phyloP scores from a whole-genome alignment of 2,329 filamentous ascomycete species.

The Metarhizium rileyi region DNA sequence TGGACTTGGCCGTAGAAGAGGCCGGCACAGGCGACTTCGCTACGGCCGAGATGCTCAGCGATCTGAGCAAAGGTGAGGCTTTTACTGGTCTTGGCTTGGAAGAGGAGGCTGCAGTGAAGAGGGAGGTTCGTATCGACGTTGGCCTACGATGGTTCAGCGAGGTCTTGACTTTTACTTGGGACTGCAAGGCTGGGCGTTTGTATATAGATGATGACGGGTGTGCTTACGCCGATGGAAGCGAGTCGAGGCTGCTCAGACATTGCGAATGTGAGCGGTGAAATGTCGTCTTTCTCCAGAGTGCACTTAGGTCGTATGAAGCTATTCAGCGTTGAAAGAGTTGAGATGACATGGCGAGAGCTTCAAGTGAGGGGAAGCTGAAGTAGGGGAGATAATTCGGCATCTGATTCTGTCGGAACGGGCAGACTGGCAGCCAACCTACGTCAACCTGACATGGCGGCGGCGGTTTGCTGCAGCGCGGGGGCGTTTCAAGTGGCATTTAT shows the following conservation, averaged over 20 bases:
- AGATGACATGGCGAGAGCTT: background rate
- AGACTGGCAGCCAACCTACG: too few species aligned
- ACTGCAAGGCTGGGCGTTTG: background rate
- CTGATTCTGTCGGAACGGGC: too few species aligned
- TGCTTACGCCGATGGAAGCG: constrained; percentile 5
- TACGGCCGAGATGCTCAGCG: constrained; percentile 60
- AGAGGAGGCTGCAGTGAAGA: constrained; percentile 56
- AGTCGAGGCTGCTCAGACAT: constrained; percentile 2
- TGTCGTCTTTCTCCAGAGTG: too few species aligned
- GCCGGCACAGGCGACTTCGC: constrained; percentile 77
- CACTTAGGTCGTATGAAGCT: too few species aligned
- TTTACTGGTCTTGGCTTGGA: constrained; percentile 63
- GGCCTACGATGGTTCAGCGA: constrained; percentile 32
- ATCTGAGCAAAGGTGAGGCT: constrained; percentile 73
- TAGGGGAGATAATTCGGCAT: background rate
- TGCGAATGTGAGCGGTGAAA: background rate
- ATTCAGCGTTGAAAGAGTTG: background rate
- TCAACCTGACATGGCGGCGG: too few species aligned
- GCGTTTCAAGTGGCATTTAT: too few species aligned
- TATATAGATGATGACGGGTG: background rate
- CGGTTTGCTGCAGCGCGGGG: too few species aligned
- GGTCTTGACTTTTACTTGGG: too few species aligned
- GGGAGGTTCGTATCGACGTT: constrained; percentile 62
- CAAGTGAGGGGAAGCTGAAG: background rate
- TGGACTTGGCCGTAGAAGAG: constrained; percentile 84